Percentiles rank a stretch among this genome's conserved stretches.
These are phyloP conservation scores for Pestalotiopsis sp. DNA, from an alignment of 2,329 filamentous ascomycete species.

Conservation along the genomic window DNA sequence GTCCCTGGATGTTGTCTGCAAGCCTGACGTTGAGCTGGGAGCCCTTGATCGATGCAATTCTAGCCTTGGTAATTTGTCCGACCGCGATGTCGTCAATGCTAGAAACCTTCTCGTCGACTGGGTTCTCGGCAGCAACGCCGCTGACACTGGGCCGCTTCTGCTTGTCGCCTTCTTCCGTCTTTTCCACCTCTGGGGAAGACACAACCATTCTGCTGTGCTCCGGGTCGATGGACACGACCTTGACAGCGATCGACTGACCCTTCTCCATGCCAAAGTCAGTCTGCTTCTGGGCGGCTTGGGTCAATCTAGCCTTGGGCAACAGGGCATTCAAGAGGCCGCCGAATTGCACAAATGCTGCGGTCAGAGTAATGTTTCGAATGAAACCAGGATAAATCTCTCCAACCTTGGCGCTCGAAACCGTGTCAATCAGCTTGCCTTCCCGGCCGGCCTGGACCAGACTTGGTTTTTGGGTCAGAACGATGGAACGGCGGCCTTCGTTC, in stretches of 20 bases:
- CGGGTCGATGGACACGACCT: conserved; percentile 72
- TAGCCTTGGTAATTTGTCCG: conserved; percentile 76
- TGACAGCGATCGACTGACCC: conserved; percentile 74
- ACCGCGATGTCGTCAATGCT: conserved; percentile 74
- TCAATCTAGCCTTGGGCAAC: conserved; percentile 77
- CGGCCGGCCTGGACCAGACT: conserved; percentile 78
- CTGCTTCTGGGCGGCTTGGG: conserved; percentile 67
- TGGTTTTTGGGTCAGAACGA: conserved; percentile 81
- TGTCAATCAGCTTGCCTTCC: conserved; percentile 70
- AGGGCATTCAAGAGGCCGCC: conserved; percentile 76
- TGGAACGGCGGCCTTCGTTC: conserved; percentile 73
- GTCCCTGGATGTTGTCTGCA: conserved; percentile 86
- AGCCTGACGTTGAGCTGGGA: conserved; percentile 92
- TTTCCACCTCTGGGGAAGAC: conserved; percentile 48
- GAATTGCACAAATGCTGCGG: conserved; percentile 89
- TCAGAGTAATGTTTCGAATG: conserved; percentile 80
- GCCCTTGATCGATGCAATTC: conserved; percentile 81
- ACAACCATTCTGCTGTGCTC: conserved; percentile 70
- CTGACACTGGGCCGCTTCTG: conserved; percentile 33
- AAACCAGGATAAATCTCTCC: conserved; percentile 76
- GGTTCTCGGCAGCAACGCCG: conserved; percentile 43
- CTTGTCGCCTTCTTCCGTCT: conserved; percentile 44
- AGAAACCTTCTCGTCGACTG: conserved; percentile 64
- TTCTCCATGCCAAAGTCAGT: conserved; percentile 79
- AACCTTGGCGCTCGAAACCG: conserved; percentile 71